phyloP scores from a whole-genome alignment of 2,329 filamentous ascomycete species.

The Monilinia vaccinii-corymbosi region DNA sequence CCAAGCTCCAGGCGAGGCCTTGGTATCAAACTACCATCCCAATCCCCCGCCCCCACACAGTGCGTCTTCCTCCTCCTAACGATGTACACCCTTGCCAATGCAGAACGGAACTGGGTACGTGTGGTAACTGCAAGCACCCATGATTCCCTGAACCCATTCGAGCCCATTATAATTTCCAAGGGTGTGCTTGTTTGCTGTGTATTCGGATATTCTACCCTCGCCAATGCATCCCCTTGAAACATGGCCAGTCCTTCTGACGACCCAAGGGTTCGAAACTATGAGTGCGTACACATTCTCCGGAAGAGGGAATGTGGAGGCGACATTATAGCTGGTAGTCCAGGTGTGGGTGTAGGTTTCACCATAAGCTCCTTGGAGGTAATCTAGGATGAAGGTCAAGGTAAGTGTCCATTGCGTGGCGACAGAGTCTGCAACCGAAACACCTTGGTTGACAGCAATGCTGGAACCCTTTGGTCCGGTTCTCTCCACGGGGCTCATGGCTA shows the following conservation, averaged over 20 bases:
- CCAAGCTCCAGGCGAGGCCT: background rate
- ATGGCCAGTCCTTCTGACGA: background rate
- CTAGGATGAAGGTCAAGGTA: background rate
- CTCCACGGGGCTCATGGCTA: background rate
- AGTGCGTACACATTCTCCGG: background rate
- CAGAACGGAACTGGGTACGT: background rate
- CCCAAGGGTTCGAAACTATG: conserved; percentile 1
- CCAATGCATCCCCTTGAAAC: background rate
- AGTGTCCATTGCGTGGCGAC: background rate
- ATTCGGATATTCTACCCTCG: background rate
- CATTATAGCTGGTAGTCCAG: background rate
- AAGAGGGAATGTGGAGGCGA: background rate
- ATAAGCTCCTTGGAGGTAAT: background rate
- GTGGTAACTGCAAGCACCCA: background rate
- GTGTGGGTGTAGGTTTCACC: background rate
- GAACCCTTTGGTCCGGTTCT: background rate
- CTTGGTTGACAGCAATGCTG: background rate
- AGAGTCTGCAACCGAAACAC: background rate
- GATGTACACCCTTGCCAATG: background rate
- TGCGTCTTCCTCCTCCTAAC: background rate
- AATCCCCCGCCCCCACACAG: background rate
- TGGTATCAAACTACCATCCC: background rate
- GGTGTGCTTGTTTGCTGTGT: background rate
- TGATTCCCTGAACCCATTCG: background rate
- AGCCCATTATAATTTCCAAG: background rate